phyloP scores from a whole-genome alignment of 2,329 filamentous ascomycete species.

The Coniochaeta pulveracea region DNA sequence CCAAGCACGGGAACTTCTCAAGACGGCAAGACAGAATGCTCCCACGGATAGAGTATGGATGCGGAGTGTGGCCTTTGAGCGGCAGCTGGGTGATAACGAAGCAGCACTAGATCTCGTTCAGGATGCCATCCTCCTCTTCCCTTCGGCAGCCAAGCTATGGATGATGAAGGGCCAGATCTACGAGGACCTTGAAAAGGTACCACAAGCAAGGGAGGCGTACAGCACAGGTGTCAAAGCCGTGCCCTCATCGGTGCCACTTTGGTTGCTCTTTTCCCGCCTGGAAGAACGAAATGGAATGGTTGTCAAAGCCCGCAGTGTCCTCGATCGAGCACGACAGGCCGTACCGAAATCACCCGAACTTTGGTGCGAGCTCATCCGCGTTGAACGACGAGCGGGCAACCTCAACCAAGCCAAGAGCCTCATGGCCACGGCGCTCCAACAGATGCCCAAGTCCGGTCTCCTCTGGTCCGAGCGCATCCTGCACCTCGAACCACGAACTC shows the following conservation, averaged over 20 bases:
- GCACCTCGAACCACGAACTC: slow-evolving; percentile 82
- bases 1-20: slow-evolving; percentile 70
- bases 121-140: slow-evolving; percentile 78
- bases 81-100: slow-evolving; percentile 69
- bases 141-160: slow-evolving; percentile 78
- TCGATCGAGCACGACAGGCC: slow-evolving; percentile 81
- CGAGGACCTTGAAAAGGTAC: slow-evolving; percentile 65
- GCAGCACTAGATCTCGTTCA: slow-evolving; percentile 79
- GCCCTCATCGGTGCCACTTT: slow-evolving; percentile 72
- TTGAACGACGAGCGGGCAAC: slow-evolving; percentile 83
- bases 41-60: slow-evolving; percentile 96
- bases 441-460: slow-evolving; percentile 76
- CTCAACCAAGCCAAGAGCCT: slow-evolving; percentile 73
- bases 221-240: slow-evolving; percentile 79
- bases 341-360: slow-evolving; percentile 75
- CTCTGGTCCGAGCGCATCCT: slow-evolving; percentile 94
- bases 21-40: slow-evolving; percentile 74
- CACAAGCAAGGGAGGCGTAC: slow-evolving; percentile 84
- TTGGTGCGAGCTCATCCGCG: slow-evolving; percentile 87
- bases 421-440: slow-evolving; percentile 88
- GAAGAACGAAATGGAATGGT: slow-evolving; percentile 76
- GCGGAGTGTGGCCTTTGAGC: slow-evolving; percentile 88
- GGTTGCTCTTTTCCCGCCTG: slow-evolving; percentile 78
- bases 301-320: slow-evolving; percentile 87
- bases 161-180: slow-evolving; percentile 99